Percentiles rank a stretch among this genome's conserved stretches.
Conservation (phyloP, 345 rosid genomes). For the Arabis alpina region DNA sequence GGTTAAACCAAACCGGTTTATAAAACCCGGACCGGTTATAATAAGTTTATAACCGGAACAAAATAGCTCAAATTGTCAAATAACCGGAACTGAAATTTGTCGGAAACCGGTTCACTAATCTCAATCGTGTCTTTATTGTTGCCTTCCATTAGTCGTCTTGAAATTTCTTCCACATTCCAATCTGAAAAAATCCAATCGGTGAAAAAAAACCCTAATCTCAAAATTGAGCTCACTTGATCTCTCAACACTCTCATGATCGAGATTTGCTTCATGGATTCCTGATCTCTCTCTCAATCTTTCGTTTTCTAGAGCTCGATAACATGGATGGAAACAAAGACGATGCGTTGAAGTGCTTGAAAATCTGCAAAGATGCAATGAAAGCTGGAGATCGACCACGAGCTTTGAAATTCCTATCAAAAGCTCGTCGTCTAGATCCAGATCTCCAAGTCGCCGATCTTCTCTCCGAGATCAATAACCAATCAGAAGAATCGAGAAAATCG, state of each 20-base stretch:
- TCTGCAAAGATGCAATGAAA: slow-evolving; percentile 74
- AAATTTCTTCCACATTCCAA: slow-evolving; percentile 22
- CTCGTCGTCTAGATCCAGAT: slow-evolving; percentile 90
- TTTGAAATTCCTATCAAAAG: slow-evolving; percentile 75
- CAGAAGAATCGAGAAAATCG: slow-evolving; percentile 31
- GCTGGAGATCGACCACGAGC: slow-evolving; percentile 85
- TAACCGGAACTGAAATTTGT: slow-evolving; percentile 11
- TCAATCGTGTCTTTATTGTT: slow-evolving; percentile 11
- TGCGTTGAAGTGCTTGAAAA: slow-evolving; percentile 80
- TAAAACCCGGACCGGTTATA: too few species aligned
- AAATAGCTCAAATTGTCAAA: background rate
- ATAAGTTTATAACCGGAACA: background rate
- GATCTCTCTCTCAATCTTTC: slow-evolving; percentile 31
- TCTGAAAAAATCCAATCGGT: slow-evolving; percentile 31
- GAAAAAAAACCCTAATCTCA: slow-evolving; percentile 37
- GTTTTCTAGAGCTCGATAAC: slow-evolving; percentile 22
- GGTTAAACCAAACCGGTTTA: too few species aligned
- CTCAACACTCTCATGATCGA: slow-evolving; percentile 21
- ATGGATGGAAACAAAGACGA: slow-evolving; percentile 99
- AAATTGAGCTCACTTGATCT: background rate
- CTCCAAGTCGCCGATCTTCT: slow-evolving; percentile 67
- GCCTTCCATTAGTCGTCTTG: background rate
- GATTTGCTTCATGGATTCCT: slow-evolving; percentile 24
- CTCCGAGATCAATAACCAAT: slow-evolving; percentile 48
- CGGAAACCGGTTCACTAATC: slow-evolving; percentile 21